phyloP scores from a whole-genome alignment of 2,329 filamentous ascomycete genomes.

The Chrysoporthe puriensis region DNA sequence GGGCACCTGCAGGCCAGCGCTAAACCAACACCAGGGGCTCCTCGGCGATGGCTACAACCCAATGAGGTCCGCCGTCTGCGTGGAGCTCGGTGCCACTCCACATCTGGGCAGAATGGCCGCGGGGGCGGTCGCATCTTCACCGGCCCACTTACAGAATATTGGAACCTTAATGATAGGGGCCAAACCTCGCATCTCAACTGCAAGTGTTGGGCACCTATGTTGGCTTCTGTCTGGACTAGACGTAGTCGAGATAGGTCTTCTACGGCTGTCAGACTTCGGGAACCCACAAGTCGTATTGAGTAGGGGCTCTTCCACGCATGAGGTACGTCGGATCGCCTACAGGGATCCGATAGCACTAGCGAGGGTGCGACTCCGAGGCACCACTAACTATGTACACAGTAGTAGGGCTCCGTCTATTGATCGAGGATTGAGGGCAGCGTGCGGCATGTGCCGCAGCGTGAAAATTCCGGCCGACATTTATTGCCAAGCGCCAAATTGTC shows the following conservation, averaged over 20 bases:
- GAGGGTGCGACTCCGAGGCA: not conserved
- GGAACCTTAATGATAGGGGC: conserved; percentile 3
- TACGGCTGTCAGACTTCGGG: not conserved
- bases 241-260: not conserved
- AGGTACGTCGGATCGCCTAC: not conserved
- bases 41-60: conserved; percentile 20
- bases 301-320: not conserved
- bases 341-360: not conserved
- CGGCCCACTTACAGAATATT: not conserved
- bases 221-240: not conserved
- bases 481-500: not conserved
- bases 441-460: too few relatives aligned
- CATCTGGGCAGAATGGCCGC: not conserved
- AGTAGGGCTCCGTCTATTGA: not conserved
- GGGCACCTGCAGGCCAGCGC: conserved; percentile 7
- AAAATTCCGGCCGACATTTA: not conserved
- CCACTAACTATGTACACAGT: not conserved
- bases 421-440: not conserved
- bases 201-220: not conserved
- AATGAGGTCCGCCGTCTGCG: conserved; percentile 15
- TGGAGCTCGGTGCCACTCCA: not conserved
- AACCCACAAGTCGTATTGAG: not conserved
- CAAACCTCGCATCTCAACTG: conserved; percentile 5
- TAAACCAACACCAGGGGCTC: conserved; percentile 16
- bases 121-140: not conserved